These are phyloP conservation scores for Trichoderma sp. DNA, from an alignment of 2,329 filamentous ascomycete genomes.

Conservation along the genomic window DNA sequence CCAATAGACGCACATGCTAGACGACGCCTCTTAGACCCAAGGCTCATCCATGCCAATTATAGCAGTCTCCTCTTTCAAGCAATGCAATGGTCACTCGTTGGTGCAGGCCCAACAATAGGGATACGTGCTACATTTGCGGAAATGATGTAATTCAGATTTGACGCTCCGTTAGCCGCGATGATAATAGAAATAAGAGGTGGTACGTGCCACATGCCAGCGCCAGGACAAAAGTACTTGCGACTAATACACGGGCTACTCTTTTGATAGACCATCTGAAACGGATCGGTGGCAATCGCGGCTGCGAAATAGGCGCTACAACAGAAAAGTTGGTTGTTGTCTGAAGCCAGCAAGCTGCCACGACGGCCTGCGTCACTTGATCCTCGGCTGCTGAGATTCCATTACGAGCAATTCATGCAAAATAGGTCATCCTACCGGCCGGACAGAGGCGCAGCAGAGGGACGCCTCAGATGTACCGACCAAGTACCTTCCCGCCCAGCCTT, in stretches of 20 bases:
- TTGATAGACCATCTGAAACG: conserved; percentile 12
- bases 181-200: conserved; percentile 20
- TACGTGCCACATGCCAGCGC: conserved; percentile 19
- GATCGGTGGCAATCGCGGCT: conserved; percentile 9
- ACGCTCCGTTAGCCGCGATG: conserved; percentile 22
- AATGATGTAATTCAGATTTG: conserved; percentile 24
- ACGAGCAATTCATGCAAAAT: background rate
- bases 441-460: conserved; percentile 14
- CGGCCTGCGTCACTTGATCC: background rate
- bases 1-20: conserved; percentile 15
- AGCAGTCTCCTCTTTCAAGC: background rate
- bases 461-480: background rate
- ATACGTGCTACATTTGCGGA: conserved; percentile 4
- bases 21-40: conserved; percentile 13
- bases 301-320: background rate
- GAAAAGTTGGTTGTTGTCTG: background rate
- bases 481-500: background rate
- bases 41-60: background rate
- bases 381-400: background rate
- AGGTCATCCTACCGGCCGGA: conserved; percentile 10
- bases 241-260: background rate
- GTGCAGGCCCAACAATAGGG: conserved; percentile 22
- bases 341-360: background rate
- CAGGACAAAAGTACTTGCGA: background rate
- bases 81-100: conserved; percentile 19